Conservation (phyloP, 352 stramenopile species). For the Thraustochytrium striatum region DNA sequence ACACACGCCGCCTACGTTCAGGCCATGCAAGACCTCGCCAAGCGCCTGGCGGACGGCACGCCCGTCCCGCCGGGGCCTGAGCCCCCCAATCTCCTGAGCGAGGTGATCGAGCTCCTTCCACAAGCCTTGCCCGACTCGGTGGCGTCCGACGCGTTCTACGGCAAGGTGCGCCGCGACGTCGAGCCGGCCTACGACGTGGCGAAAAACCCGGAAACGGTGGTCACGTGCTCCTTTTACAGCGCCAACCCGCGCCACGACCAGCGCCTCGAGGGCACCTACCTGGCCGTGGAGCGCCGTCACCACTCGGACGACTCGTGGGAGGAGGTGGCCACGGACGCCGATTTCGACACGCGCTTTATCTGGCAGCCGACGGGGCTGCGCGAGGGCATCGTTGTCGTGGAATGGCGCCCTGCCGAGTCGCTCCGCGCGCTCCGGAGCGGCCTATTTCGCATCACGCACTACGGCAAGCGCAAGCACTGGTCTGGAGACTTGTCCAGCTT, state of each 20-base stretch:
- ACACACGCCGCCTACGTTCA: slow-evolving; percentile 61
- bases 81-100: slow-evolving; percentile 16
- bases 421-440: neutral
- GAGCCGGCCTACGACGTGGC: neutral
- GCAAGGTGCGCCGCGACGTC: slow-evolving; percentile 3
- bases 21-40: slow-evolving; percentile 56
- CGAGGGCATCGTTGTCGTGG: too few species aligned
- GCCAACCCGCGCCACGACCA: slow-evolving; percentile 35
- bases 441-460: slow-evolving; percentile 2
- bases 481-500: neutral
- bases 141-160: neutral
- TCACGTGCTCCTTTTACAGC: slow-evolving; percentile 34
- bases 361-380: neutral
- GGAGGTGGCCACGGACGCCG: slow-evolving; percentile 16
- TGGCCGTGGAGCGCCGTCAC: slow-evolving; percentile 26
- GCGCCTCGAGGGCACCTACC: slow-evolving; percentile 33
- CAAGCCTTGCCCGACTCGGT: slow-evolving; percentile 5
- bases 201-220: neutral
- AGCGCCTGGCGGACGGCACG: neutral
- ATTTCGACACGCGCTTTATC: slow-evolving; percentile 44
- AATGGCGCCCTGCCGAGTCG: slow-evolving; percentile 7
- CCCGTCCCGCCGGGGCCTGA: neutral
- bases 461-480: slow-evolving; percentile 25
- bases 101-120: slow-evolving; percentile 3
- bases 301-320: neutral